Base-by-base conservation (phyloP, 805 yeast genomes). In the Kodamaea restingae region DNA sequence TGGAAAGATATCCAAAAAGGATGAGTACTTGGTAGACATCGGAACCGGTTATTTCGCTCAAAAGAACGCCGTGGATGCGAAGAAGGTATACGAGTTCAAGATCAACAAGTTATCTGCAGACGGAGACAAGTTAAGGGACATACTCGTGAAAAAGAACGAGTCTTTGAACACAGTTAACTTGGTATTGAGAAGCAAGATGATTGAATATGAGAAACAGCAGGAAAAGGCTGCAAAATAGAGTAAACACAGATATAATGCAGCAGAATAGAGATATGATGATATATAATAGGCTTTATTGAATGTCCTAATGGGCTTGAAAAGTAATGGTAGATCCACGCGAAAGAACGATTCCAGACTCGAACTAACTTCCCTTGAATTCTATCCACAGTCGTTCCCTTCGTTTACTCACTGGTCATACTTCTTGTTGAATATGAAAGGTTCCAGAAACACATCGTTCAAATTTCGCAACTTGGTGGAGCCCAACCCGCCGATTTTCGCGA, bases 11-110 rank as follows among this genome's bases (percentile, higher is more conserved):
- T 69, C 71, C 32, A 78, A 83, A 42, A 73, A 73, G 37, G 74
- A 81, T 43, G 79, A 74, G 42, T 93, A 83, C 52, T 69, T 93
- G 57, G 96, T 93, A 7, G 98, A 93, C 56, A 81, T 93, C 18
- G 98, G 98, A 25, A 93, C 98, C 0, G 98, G 98, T 2, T 93
- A 93, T 58, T 93, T 76, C 56, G 90, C 88, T 12, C 96, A 88
- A 56, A 93, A 93, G 61, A 61, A 61, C 35, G 76, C 78, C 0
- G 65, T 66, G 6, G 88, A 84, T 34, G 83, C 96, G 1, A 67
- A 76, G 45, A 61, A 58, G 39, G 91, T 88, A 53, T 91, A 87
- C 59, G 75, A 81, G 43, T 72, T 68, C 41, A 88, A 93, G 60
- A 77, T 88, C 41, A 65, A 65, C 18, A 90, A 91, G 46, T 65